Evolutionary conservation across 306 rosid genomes (phyloP), one percentile per base, ranked within the genome.

Genomic region (Hylodesmum podocarpum): DNA sequence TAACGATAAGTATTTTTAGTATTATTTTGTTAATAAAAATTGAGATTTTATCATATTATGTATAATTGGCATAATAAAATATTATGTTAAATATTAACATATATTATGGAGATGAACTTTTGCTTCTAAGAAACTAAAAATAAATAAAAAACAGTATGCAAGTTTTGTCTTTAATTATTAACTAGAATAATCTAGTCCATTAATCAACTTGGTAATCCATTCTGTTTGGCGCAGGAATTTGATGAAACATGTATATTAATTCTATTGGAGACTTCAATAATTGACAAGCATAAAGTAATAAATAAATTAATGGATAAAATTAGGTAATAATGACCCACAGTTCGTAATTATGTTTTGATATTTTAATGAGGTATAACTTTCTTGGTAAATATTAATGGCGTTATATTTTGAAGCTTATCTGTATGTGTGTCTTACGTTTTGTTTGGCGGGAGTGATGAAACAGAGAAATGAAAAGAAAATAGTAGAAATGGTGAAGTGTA

Each of bases 151-250:
- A 51, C 8, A 8, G 3, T 51, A 21, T 51, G 14, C 8, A 47
- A 49, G 18, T 49, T 18, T 18, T 18, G 2, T 19, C 27, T 8
- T 8, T 2, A 65, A 49, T 22, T 19, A 27, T 77, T 36, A 18
- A 37, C 47, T 37, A 28, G 41, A 37, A 10, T 74, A 58, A 53
- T 25, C 67, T 29, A 8, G 6, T 58, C 77, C 77, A 75, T 73
- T 58, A 31, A 39, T 68, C 18, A 49, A 69, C 29, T 66, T 57
- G 59, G 57, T 75, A 75, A 58, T 14, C 37, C 66, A 34, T 43
- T 13, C 40, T 65, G 14, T 36, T 53, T 24, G 21, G 16, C 18
- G 41, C 50, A 59, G 47, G 66, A 54, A 33, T 21, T 15, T 44
- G 47, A 57, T 40, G 19, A 41, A 27, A 18, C 54, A 18, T 61